These are phyloP conservation scores for Plasmopara viticola DNA, from an alignment of 352 stramenopile genomes.

Conservation along the genomic window DNA sequence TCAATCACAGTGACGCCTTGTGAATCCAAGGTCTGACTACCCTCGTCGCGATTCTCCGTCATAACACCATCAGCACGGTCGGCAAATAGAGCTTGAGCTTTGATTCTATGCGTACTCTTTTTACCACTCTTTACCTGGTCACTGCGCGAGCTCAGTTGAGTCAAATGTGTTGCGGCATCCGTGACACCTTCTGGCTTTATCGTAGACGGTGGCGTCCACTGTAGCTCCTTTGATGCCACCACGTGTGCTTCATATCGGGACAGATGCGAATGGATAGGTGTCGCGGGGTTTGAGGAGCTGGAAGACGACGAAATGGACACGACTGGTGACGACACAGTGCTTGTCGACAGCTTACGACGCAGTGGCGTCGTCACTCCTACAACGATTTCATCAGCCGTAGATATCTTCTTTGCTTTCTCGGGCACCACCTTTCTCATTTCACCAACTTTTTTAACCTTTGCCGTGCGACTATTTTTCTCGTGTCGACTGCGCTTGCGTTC, in stretches of 20 bases:
- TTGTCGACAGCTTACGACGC: slow-evolving; percentile 15
- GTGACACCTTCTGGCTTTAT: slow-evolving; percentile 14
- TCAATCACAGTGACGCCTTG: not conserved
- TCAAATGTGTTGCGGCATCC: slow-evolving; percentile 14
- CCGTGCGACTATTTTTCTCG: not conserved
- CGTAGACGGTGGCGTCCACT: slow-evolving; percentile 38
- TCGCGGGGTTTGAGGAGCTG: slow-evolving; percentile 58
- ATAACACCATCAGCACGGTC: slow-evolving; percentile 8
- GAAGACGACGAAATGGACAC: slow-evolving; percentile 71
- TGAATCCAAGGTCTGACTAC: not conserved
- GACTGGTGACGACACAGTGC: slow-evolving; percentile 54
- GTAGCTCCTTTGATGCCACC: slow-evolving; percentile 40
- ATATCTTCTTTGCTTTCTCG: slow-evolving; percentile 9
- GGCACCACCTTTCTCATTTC: slow-evolving; percentile 9
- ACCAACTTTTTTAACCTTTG: slow-evolving; percentile 8
- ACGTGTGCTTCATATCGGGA: slow-evolving; percentile 34
- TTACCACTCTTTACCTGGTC: slow-evolving; percentile 7
- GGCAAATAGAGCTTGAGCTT: slow-evolving; percentile 30
- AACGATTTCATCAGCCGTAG: not conserved
- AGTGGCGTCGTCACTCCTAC: slow-evolving; percentile 35
- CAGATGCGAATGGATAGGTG: slow-evolving; percentile 36
- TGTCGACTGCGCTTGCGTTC: slow-evolving; percentile 16
- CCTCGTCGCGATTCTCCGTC: not conserved
- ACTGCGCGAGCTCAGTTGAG: slow-evolving; percentile 15
- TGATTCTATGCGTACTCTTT: slow-evolving; percentile 26